Evolutionary conservation across 2,329 filamentous ascomycete genomes (phyloP), one percentile per base, ranked within the genome.

Genomic region (Lizonia empirigonia): DNA sequence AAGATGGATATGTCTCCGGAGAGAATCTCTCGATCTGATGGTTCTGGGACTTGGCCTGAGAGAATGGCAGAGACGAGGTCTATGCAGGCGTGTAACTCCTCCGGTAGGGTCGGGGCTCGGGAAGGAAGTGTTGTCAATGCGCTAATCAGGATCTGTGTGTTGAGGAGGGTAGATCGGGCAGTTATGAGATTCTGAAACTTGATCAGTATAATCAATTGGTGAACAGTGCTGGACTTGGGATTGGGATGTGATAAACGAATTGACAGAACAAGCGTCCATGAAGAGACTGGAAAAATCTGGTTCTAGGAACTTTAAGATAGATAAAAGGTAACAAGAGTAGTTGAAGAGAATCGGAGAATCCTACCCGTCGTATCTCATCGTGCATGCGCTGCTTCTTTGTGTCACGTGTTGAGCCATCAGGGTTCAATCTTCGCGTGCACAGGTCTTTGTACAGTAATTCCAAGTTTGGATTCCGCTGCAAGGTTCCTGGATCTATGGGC

Each of bases 381-480:
- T 72, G 70, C 44, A 76, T 70, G 16, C 73, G 70, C 59, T 76
- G 69, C 60, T 73, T 76, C 56, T 72, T 74, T 19, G 73, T 72
- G 33, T 76, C 65, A 27, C 64, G 69, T 2, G 77, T 75, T 2
- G 76, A 76, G n/a, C 74, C 76, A 68, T 79, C 73, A 1, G 58
- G 37, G 45, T 77, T 76, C 5, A 79, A 57, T 60, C 75, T 77
- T 38, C 74, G 71, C 0, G 68, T 64, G 36, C 70, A 72, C 1
- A 80, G 60, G 55, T 79, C 76, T 36, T 74, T 71, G 60, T 79
- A 78, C 1, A 80, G 62, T 0, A 71, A 63, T 13, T 76, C 74
- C 46, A 80, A 79, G 26, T 72, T 74, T 0, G 77, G 74, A 44
- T 79, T 78, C 1, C 68, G 64, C 19, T 74, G 59, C 0, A 77